A percentile compares a stretch with the other conserved stretches of the same genome.
phyloP scores from a whole-genome alignment of 2,329 filamentous ascomycete species.

The Aspergillus viridinutans region DNA sequence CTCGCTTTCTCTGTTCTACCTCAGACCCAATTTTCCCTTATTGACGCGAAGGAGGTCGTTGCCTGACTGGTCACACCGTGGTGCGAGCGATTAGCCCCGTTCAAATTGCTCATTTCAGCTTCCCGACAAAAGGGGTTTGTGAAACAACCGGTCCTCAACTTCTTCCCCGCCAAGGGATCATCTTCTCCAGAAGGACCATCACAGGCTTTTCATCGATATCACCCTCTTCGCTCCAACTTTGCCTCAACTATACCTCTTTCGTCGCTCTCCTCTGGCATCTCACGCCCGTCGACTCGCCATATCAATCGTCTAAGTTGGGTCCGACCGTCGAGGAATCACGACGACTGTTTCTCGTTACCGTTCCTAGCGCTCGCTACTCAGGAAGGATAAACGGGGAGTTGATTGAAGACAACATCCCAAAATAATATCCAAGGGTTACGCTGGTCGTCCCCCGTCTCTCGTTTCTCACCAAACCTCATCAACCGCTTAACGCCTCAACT shows the following conservation, averaged over 20 bases:
- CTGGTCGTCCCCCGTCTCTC: conserved; percentile 35
- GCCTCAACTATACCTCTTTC: not conserved
- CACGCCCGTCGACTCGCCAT: not conserved
- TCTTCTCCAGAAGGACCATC: not conserved
- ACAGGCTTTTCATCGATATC: not conserved
- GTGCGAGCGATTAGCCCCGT: not conserved
- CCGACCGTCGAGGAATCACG: conserved; percentile 2
- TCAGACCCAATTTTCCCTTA: not conserved
- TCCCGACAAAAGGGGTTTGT: not conserved
- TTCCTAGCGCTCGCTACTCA: not conserved
- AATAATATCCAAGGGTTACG: conserved; percentile 27
- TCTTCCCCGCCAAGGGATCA: conserved; percentile 1
- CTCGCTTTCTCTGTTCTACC: not conserved
- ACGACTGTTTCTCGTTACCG: conserved; percentile 1
- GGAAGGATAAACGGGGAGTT: conserved; percentile 3
- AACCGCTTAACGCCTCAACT: conserved; percentile 17
- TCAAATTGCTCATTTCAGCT: not conserved
- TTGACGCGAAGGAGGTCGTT: not conserved
- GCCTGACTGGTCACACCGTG: not conserved
- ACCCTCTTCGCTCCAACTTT: not conserved
- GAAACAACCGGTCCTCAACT: conserved; percentile 2
- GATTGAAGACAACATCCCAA: conserved; percentile 11
- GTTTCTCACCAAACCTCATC: conserved; percentile 11
- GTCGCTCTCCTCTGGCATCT: not conserved
- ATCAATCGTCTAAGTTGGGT: not conserved